These are phyloP conservation scores for Salvia miltiorrhiza DNA, from an alignment of 257 asterid genomes.

Conservation along the genomic window DNA sequence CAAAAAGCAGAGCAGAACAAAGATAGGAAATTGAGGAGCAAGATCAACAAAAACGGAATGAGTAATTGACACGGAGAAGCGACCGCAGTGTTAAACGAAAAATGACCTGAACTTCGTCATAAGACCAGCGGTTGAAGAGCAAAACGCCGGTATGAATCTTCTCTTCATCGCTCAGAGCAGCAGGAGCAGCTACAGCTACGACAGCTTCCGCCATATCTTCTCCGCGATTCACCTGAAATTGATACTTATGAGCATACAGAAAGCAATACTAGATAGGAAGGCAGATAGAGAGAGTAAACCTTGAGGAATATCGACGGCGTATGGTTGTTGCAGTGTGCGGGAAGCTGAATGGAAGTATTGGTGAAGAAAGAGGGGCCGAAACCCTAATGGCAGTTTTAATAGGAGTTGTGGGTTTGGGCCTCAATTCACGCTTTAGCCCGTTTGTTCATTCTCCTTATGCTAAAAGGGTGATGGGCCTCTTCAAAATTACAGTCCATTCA, in stretches of 20 bases:
- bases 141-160: constrained; percentile 39
- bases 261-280: not conserved
- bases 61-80: not conserved
- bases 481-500: not conserved
- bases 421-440: not conserved
- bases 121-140: constrained; percentile 70
- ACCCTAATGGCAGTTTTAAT: constrained; percentile 19
- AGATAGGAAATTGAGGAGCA: not conserved
- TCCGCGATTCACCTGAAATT: constrained; percentile 15
- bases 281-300: not conserved
- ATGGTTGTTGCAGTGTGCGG: not conserved
- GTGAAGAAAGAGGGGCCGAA: not conserved
- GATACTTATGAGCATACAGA: not conserved
- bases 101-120: constrained; percentile 61
- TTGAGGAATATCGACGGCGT: constrained; percentile 17
- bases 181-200: not conserved
- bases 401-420: not conserved
- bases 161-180: constrained; percentile 17
- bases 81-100: not conserved
- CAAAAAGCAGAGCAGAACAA: not conserved
- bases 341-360: not conserved
- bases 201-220: constrained; percentile 36
- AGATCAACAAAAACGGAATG: not conserved
- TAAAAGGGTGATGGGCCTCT: not conserved
- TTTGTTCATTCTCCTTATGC: not conserved